These are phyloP conservation scores for Schizochytrium sp. DNA, from an alignment of 108 stramenopile species.

Conservation along the genomic window DNA sequence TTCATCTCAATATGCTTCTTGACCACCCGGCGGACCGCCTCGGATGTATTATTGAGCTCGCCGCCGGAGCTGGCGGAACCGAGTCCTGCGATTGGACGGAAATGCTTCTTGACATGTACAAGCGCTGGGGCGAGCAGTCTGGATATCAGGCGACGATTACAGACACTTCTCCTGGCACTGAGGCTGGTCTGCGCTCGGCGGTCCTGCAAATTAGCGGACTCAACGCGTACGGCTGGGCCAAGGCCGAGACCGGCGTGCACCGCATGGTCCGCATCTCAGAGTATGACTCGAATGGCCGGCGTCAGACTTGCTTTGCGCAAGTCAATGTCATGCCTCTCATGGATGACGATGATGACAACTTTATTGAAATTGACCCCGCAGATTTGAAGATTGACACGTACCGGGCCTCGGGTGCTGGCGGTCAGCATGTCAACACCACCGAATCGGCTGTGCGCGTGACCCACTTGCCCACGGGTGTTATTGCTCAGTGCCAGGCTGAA, in stretches of 20 bases:
- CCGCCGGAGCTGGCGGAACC: conserved; percentile 92
- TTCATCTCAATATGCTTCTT: neutral
- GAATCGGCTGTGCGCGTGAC: conserved; percentile 93
- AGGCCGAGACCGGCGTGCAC: conserved; percentile 88
- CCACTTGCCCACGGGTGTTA: conserved; percentile 89
- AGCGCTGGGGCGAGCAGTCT: conserved; percentile 60
- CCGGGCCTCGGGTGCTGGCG: conserved; percentile 86
- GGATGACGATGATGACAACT: conserved; percentile 33
- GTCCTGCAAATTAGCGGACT: conserved; percentile 62
- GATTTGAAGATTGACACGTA: conserved; percentile 79
- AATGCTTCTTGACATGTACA: conserved; percentile 80
- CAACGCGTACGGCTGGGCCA: conserved; percentile 75
- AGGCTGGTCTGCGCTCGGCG: conserved; percentile 78
- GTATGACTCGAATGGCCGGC: conserved; percentile 73
- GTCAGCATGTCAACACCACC: conserved; percentile 98
- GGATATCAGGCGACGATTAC: conserved; percentile 72
- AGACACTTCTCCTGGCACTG: conserved; percentile 29
- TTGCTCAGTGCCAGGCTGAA: conserved; percentile 89
- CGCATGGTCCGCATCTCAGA: conserved; percentile 91
- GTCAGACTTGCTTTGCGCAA: conserved; percentile 92
- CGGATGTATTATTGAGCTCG: conserved; percentile 64
- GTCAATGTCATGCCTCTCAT: conserved; percentile 78
- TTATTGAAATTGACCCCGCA: conserved; percentile 50
- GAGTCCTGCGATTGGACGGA: conserved; percentile 87
- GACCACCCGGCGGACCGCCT: neutral